phyloP scores from a whole-genome alignment of 2,329 filamentous ascomycete genomes.

The Phaeosphaeriaceae sp. region DNA sequence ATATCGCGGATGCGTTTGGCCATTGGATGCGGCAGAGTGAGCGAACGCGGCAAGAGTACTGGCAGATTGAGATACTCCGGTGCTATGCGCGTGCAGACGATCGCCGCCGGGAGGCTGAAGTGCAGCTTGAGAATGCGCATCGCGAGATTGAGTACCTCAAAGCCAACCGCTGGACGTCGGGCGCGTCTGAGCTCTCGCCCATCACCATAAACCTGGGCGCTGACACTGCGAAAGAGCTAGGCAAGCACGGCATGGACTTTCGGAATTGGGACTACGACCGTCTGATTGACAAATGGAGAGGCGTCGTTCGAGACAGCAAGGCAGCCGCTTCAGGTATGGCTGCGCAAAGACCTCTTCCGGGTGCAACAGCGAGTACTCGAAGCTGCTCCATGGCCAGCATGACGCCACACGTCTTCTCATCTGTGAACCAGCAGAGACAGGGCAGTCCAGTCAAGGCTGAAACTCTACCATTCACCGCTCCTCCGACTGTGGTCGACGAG shows the following conservation, averaged over 20 bases:
- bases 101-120: constrained; percentile 43
- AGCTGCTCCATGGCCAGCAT: constrained; percentile 42
- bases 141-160: constrained; percentile 53
- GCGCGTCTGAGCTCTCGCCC: constrained; percentile 35
- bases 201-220: constrained; percentile 47
- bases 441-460: constrained; percentile 29
- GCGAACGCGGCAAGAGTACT: constrained; percentile 51
- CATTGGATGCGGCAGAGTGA: constrained; percentile 75
- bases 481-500: constrained; percentile 38
- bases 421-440: constrained; percentile 22
- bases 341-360: constrained; percentile 44
- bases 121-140: constrained; percentile 49
- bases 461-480: constrained; percentile 36
- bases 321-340: constrained; percentile 36
- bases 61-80: constrained; percentile 56
- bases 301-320: constrained; percentile 43
- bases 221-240: constrained; percentile 49
- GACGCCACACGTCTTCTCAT: constrained; percentile 29
- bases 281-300: constrained; percentile 50
- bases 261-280: constrained; percentile 52
- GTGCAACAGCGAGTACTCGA: constrained; percentile 17
- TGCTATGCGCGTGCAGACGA: constrained; percentile 53
- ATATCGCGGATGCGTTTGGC: constrained; percentile 77
- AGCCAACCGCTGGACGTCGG: constrained; percentile 35
- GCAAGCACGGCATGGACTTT: constrained; percentile 45